Evolutionary conservation across 2,329 filamentous ascomycete genomes (phyloP), one percentile per base, ranked within the genome.

Genomic region (Lecanoromycetidae sp.): DNA sequence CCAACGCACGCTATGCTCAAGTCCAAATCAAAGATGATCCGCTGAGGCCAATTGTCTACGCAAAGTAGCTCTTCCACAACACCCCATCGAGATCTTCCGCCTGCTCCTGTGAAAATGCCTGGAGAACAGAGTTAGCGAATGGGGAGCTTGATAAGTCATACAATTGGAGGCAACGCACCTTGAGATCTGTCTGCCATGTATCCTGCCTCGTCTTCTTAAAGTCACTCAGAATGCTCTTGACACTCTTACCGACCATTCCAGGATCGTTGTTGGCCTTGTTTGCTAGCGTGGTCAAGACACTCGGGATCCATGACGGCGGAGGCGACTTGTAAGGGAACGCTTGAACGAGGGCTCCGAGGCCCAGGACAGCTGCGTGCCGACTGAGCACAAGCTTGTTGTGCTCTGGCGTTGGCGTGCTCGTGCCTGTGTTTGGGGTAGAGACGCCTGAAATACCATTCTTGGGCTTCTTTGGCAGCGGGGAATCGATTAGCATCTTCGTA

Each of bases 191-290:
- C 58, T 82, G 82, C 91, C 91, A 98, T 56, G 90, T 98, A 71
- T 98, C 91, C 65, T 98, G 91, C 63, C 91, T 80, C 37, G 91
- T 98, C 77, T 98, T 98, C 71, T 98, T 98, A 73, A 98, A 98
- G 60, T 98, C 93, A 52, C 87, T 87, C 55, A 98, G 70, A 29
- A 95, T 88, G 15, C 76, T 77, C 74, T 98, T 98, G 9, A 94
- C 93, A 50, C 90, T 91, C 66, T 94, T 94, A 2, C 91, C 91
- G 46, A 98, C 88, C 49, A 93, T 82, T 0, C 91, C 91, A 0
- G 87, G 80, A 59, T 98, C 91, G 38, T 79, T 85, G 1, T 90
- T 87, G 8, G 93, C 88, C 55, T 82, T 81, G 29, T 82, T 79
- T 5, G 90, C 93, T 54, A 98, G 67, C 9, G 82, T 83, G 9